Conservation (phyloP, 1,139 yeast species). For the Pichia terricola region DNA sequence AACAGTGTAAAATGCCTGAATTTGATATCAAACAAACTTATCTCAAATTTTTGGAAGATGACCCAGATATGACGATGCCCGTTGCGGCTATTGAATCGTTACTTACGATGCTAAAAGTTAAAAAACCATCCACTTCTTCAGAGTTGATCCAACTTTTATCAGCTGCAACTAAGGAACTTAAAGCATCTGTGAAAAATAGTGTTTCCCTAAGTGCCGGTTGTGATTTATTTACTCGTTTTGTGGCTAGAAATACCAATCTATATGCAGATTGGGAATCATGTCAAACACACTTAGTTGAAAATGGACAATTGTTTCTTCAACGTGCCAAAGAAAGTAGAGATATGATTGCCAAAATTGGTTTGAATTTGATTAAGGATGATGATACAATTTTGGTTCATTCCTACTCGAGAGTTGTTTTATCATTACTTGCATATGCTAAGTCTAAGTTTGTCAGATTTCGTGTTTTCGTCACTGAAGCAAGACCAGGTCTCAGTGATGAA, state of each 20-base stretch:
- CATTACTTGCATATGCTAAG: slow-evolving; percentile 68
- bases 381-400: slow-evolving; percentile 88
- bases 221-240: slow-evolving; percentile 91
- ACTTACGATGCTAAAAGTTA: slow-evolving; percentile 69
- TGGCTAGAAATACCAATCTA: slow-evolving; percentile 76
- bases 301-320: slow-evolving; percentile 84
- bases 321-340: slow-evolving; percentile 87
- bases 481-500: slow-evolving; percentile 53
- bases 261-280: slow-evolving; percentile 97
- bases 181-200: slow-evolving; percentile 76
- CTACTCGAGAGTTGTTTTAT: slow-evolving; percentile 80
- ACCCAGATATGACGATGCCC: slow-evolving; percentile 96
- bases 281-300: slow-evolving; percentile 76
- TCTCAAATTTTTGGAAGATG: slow-evolving; percentile 70
- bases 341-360: slow-evolving; percentile 80
- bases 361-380: slow-evolving; percentile 86
- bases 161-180: slow-evolving; percentile 64
- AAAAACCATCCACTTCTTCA: slow-evolving; percentile 87
- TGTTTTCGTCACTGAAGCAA: slow-evolving; percentile 86
- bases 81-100: slow-evolving; percentile 95
- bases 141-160: slow-evolving; percentile 79
- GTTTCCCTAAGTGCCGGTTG: slow-evolving; percentile 95
- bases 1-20: slow-evolving; percentile 7
- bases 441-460: slow-evolving; percentile 69
- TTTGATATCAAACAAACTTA: slow-evolving; percentile 81